A percentile compares a stretch with the other conserved stretches of the same genome.
phyloP scores from a whole-genome alignment of 2,329 filamentous ascomycete genomes.

The Didymella keratinophila region DNA sequence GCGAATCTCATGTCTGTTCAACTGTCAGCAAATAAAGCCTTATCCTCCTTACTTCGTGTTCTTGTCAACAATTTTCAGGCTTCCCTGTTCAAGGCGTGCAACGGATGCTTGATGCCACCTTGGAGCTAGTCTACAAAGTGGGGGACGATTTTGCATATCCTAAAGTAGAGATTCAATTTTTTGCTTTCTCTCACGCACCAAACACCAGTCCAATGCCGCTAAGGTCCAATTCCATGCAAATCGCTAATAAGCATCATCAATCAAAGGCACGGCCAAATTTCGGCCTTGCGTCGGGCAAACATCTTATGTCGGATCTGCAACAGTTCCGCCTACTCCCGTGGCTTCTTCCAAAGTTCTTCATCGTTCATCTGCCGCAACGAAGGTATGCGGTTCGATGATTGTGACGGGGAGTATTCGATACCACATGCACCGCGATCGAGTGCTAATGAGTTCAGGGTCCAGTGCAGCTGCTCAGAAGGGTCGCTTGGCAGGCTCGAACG shows the following conservation, averaged over 20 bases:
- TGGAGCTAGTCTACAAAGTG: background rate
- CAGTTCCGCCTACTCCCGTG: constrained; percentile 19
- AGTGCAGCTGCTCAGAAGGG: constrained; percentile 47
- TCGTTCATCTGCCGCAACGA: constrained; percentile 24
- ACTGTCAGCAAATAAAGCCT: background rate
- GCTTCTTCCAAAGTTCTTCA: constrained; percentile 40
- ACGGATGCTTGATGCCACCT: background rate
- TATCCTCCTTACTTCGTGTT: background rate
- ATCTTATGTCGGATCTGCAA: background rate
- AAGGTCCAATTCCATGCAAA: constrained; percentile 16
- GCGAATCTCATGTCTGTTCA: background rate
- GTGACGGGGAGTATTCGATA: constrained; percentile 38
- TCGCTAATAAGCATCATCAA: constrained; percentile 18
- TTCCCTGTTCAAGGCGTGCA: background rate
- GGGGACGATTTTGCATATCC: background rate
- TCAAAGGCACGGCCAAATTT: background rate
- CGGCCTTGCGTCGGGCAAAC: constrained; percentile 1
- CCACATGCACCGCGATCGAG: constrained; percentile 46
- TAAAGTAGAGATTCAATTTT: constrained; percentile 10
- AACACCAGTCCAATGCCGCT: constrained; percentile 19
- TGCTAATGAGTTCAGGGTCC: constrained; percentile 43
- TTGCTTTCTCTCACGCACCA: constrained; percentile 3
- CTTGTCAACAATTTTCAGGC: background rate
- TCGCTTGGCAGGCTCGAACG: constrained; percentile 42
- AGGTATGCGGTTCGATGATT: constrained; percentile 21